Evolutionary conservation across 331 rosid genomes (phyloP).

Genomic region (Dryas integrifolia): DNA sequence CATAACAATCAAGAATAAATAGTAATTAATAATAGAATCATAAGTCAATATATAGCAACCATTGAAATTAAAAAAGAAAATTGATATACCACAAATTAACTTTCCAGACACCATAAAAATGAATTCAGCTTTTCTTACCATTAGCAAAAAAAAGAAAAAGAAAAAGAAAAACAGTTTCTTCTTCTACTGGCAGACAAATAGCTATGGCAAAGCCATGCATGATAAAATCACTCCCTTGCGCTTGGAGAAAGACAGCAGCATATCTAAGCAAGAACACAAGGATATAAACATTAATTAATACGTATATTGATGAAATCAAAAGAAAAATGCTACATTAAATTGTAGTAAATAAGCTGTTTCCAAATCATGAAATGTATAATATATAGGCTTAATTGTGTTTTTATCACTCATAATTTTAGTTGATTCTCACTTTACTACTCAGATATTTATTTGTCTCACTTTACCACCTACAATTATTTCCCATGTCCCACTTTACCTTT

Average conservation of each 20-base stretch:
- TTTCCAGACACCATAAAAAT: neutral
- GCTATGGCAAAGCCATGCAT: neutral
- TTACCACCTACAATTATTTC: no score
- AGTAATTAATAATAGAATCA: neutral
- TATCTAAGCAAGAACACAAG: slow-evolving; percentile 36
- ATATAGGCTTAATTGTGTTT: no score
- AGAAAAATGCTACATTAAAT: no score
- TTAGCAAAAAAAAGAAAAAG: neutral
- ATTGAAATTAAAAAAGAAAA: neutral
- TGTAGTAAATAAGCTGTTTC: no score
- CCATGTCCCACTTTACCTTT: no score
- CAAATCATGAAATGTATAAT: no score
- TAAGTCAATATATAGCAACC: neutral
- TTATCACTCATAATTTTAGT: no score
- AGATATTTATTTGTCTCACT: no score
- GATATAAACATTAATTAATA: neutral
- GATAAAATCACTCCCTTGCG: slow-evolving; percentile 27
- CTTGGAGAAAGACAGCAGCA: slow-evolving; percentile 54
- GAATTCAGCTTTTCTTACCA: neutral
- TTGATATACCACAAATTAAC: neutral
- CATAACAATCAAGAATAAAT: neutral
- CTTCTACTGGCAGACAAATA: neutral
- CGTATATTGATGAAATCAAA: neutral
- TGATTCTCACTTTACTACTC: no score
- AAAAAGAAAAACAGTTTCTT: neutral